Base-by-base conservation (phyloP, 768 basidiomycete genomes). In the Russula sp. region DNA sequence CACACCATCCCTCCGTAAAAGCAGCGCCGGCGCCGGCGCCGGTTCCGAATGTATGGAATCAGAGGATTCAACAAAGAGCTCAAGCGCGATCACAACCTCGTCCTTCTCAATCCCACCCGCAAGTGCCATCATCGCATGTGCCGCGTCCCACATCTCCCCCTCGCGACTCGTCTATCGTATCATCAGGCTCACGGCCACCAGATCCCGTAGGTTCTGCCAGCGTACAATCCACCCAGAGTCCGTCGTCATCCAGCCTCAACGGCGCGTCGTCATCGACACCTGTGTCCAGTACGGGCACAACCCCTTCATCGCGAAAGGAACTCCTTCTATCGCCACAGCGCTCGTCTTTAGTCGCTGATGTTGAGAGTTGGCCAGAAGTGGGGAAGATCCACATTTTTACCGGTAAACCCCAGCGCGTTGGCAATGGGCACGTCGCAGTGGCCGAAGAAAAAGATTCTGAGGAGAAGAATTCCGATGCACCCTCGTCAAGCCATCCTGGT, bases 361-460 rank as follows among this genome's bases (percentile, higher is more conserved):
- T 71, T 1, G 77, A 78, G 28, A 74, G 70, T 62, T 80, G 81
- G 81, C 83, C 79, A 44, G 81, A 78, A 64, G 78, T 77, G 28
- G 78, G 80, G 24, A 79, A 77, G 66, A 55, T 61, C 8, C 59
- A 70, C n/a, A 49, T 69, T 3, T 54, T 63, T 30, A 44, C 30
- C 4, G 13, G 38, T 18, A 64, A 59, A 54, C 50, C 61, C 36
- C 44, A 68, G 67, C 57, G 62, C 66, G 34, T 55, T 62, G 16
- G 50, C 58, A 59, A 57, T 42, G 30, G 67, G 44, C 49, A 68
- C 51, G 36, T 65, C 36, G 51, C 69, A 13, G 40, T 36, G 32
- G 48, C 48, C 3, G 70, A 71, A 62, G 63, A 24, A 30, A 71
- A 69, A 58, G 68, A 63, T 54, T 66, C 64, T 22, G 70, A 66